phyloP scores from a whole-genome alignment of 2,329 filamentous ascomycete species.

The Cladosporium cucumerinum region DNA sequence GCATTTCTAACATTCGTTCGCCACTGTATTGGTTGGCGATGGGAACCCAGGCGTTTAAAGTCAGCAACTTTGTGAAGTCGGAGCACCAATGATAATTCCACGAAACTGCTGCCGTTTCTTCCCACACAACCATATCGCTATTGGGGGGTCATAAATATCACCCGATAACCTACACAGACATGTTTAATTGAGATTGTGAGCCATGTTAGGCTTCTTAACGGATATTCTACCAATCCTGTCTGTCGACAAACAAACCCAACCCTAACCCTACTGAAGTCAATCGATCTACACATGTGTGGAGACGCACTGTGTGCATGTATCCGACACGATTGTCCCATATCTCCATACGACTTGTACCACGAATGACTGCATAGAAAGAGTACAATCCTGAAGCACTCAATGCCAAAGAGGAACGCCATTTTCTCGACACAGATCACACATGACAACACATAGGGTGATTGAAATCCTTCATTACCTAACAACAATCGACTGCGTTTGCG shows the following conservation, averaged over 20 bases:
- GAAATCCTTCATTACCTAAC: too few relatives aligned
- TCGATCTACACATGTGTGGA: too few relatives aligned
- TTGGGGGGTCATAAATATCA: neutral
- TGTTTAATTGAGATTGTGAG: neutral
- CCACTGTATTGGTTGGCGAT: neutral
- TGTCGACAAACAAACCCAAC: neutral
- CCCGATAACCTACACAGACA: neutral
- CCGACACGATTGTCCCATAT: too few relatives aligned
- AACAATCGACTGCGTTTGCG: too few relatives aligned
- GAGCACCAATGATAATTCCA: neutral
- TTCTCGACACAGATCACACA: too few relatives aligned
- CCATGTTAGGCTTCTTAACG: neutral
- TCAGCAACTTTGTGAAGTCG: neutral
- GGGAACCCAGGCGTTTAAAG: neutral
- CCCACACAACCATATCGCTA: neutral
- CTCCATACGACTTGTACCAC: too few relatives aligned
- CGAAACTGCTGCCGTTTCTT: neutral
- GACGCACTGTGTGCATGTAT: too few relatives aligned
- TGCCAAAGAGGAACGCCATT: too few relatives aligned
- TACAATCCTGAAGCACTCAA: too few relatives aligned
- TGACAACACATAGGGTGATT: too few relatives aligned
- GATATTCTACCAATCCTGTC: neutral
- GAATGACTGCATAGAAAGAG: too few relatives aligned
- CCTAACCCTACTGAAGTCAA: neutral
- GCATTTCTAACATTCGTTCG: neutral